Conservation (phyloP, 1,284 basidiomycete genomes). For the Pyrrhoderma noxium region DNA sequence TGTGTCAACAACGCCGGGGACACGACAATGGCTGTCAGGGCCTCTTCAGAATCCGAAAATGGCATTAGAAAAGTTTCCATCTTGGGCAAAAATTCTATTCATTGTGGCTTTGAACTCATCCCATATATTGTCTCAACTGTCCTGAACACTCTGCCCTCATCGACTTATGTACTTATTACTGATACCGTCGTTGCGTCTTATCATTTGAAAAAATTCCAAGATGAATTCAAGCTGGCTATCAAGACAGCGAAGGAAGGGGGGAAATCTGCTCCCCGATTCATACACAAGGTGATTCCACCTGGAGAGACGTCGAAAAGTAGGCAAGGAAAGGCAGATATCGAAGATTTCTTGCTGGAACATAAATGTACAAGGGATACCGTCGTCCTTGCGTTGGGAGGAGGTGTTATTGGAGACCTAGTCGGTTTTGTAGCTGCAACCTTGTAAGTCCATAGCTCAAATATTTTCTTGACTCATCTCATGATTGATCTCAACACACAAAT, state of each 20-base stretch:
- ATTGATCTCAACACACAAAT: slow-evolving; percentile 3
- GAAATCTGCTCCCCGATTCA: slow-evolving; percentile 53
- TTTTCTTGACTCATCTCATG: not conserved
- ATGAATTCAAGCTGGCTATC: no score
- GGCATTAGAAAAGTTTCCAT: slow-evolving; percentile 73
- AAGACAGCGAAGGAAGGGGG: slow-evolving; percentile 30
- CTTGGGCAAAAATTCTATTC: slow-evolving; percentile 81
- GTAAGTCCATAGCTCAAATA: slow-evolving; percentile 48
- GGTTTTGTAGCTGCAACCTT: slow-evolving; percentile 99
- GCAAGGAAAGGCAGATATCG: slow-evolving; percentile 87
- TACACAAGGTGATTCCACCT: slow-evolving; percentile 78
- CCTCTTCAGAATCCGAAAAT: no score
- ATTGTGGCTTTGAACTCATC: slow-evolving; percentile 86
- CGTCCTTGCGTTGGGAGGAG: slow-evolving; percentile 89
- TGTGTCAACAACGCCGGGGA: no score
- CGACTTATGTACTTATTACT: slow-evolving; percentile 90
- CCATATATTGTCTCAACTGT: slow-evolving; percentile 83
- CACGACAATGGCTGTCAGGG: no score
- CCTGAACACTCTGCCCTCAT: slow-evolving; percentile 67
- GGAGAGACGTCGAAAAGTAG: slow-evolving; percentile 92
- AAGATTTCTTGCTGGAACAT: slow-evolving; percentile 88
- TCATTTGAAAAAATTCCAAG: slow-evolving; percentile 63
- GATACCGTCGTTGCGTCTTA: slow-evolving; percentile 84
- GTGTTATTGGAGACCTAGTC: slow-evolving; percentile 93
- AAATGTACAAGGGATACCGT: slow-evolving; percentile 93